A percentile compares a stretch with the other conserved stretches of the same genome.
Evolutionary conservation across 148 eudicot species (phyloP).

Genomic region (Linanthus parryae): DNA sequence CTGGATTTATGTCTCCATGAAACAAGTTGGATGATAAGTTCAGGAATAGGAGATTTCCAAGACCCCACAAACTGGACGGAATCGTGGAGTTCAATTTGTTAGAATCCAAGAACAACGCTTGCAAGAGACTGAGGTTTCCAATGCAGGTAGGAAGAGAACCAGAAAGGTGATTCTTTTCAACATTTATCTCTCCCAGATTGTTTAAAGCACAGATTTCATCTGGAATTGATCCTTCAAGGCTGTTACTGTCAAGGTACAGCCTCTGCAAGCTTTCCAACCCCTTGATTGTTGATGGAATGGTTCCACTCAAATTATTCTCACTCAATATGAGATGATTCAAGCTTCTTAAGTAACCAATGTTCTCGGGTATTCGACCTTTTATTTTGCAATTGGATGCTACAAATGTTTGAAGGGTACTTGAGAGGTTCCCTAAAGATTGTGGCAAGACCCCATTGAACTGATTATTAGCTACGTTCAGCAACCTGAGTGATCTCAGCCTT

Average conservation of each 20-base stretch:
- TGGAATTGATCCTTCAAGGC: background rate
- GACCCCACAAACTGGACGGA: constrained; percentile 6
- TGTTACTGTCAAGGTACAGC: background rate
- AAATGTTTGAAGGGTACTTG: background rate
- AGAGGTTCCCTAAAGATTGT: background rate
- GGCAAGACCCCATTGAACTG: constrained; percentile 4
- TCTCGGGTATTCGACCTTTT: constrained; percentile 1
- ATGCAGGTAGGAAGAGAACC: background rate
- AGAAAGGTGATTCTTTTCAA: background rate
- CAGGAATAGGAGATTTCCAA: constrained; percentile 5
- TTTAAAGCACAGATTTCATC: background rate
- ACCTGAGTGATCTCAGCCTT: too few species aligned
- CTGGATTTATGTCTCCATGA: background rate
- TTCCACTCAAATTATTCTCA: background rate
- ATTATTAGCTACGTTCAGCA: too few species aligned
- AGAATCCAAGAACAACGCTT: background rate
- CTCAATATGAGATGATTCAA: background rate
- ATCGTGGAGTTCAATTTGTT: background rate
- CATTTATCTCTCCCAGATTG: background rate
- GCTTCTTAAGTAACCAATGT: background rate
- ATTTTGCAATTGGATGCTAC: background rate
- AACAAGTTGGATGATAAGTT: constrained; percentile 9
- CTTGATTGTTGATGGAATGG: background rate
- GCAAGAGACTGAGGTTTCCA: background rate
- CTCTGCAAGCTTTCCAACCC: background rate